Conservation (phyloP, 345 rosid species). For the Gossypium arboreum region DNA sequence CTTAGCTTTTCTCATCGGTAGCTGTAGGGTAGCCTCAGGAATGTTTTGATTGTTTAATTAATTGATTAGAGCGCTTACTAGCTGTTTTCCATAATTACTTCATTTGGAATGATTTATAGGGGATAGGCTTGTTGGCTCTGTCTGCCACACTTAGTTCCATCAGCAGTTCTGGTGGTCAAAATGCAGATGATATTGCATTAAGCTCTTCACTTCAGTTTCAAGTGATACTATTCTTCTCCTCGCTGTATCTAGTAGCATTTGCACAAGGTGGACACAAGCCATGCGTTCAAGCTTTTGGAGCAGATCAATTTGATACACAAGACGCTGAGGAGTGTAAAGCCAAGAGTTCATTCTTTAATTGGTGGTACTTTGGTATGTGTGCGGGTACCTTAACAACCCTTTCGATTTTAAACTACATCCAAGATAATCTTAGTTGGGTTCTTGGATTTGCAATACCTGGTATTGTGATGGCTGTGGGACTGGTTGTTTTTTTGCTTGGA, state of each 20-base stretch:
- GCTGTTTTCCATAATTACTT: neutral
- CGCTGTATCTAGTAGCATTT: neutral
- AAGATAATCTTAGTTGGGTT: conserved; percentile 74
- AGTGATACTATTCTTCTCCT: conserved; percentile 4
- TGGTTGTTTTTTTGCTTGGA: conserved; percentile 31
- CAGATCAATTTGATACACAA: conserved; percentile 65
- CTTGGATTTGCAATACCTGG: conserved; percentile 54
- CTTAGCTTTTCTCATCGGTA: neutral
- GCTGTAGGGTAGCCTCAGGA: neutral
- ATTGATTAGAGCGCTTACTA: neutral
- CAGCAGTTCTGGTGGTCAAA: conserved; percentile 9
- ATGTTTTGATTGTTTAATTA: neutral
- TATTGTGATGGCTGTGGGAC: conserved; percentile 21
- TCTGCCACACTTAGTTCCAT: conserved; percentile 28
- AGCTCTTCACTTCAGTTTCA: neutral
- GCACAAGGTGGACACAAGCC: conserved; percentile 29
- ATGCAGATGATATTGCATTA: conserved; percentile 1
- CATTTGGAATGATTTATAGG: conserved; percentile 25
- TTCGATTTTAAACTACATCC: conserved; percentile 48
- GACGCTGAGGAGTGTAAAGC: conserved; percentile 42
- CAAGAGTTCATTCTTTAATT: conserved; percentile 73
- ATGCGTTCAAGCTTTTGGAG: conserved; percentile 78
- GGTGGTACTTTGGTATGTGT: conserved; percentile 70
- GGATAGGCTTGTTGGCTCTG: conserved; percentile 39
- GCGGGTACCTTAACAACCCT: conserved; percentile 21